Percentiles rank a stretch among this genome's conserved stretches.
Conservation (phyloP, 805 yeast species). For the Candida hungchunana region DNA sequence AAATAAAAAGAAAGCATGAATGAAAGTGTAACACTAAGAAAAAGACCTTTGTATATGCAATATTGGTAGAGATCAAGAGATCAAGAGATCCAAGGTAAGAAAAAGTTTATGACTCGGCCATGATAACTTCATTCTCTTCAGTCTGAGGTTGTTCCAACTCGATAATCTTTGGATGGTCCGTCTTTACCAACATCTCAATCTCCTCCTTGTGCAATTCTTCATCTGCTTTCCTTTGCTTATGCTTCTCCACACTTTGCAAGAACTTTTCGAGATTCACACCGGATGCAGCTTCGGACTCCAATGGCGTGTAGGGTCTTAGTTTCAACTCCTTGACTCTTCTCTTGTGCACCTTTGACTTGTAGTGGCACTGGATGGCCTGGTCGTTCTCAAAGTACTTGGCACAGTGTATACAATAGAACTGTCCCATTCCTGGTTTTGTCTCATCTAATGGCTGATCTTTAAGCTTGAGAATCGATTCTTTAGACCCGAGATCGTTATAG, state of each 20-base stretch:
- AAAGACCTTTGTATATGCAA: too few species aligned
- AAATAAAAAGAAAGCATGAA: neutral
- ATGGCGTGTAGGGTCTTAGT: slow-evolving; percentile 73
- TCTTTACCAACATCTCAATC: slow-evolving; percentile 26
- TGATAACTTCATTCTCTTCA: slow-evolving; percentile 24
- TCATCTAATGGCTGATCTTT: slow-evolving; percentile 87
- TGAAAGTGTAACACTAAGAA: too few species aligned
- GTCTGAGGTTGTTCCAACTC: slow-evolving; percentile 13
- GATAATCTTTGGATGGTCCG: slow-evolving; percentile 28
- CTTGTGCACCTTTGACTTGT: slow-evolving; percentile 75
- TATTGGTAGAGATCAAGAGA: neutral
- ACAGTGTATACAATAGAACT: slow-evolving; percentile 90
- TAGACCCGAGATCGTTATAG: slow-evolving; percentile 63
- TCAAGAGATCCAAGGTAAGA: neutral
- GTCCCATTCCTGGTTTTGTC: slow-evolving; percentile 90
- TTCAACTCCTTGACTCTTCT: slow-evolving; percentile 76
- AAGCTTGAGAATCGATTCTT: slow-evolving; percentile 58
- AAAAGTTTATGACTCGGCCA: slow-evolving; percentile 20
- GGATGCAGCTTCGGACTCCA: slow-evolving; percentile 88
- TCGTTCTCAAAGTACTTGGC: slow-evolving; percentile 87
- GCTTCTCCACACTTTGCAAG: slow-evolving; percentile 56
- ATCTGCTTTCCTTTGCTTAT: slow-evolving; percentile 47
- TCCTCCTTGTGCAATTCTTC: slow-evolving; percentile 42
- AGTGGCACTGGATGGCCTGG: slow-evolving; percentile 65
- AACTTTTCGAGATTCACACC: slow-evolving; percentile 73